Evolutionary conservation across 129 eudicot genomes (phyloP).

Genomic region (Arctium minus): DNA sequence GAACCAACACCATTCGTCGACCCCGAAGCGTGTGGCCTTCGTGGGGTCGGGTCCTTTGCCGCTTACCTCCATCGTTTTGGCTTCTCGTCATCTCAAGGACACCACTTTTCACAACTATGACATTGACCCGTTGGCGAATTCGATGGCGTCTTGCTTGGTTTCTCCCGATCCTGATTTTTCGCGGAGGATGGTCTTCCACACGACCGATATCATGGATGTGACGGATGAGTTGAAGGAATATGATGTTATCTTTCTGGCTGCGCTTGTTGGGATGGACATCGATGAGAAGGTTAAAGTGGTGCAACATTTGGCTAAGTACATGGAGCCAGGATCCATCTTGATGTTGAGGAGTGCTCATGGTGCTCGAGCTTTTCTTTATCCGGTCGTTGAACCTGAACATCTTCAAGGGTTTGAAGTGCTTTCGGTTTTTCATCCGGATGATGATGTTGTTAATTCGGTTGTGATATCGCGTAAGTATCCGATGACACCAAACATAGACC

Average conservation of each 20-base stretch:
- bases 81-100: conserved; percentile 49
- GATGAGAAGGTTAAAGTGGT: conserved; percentile 56
- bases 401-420: conserved; percentile 80
- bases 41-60: conserved; percentile 96
- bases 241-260: conserved; percentile 83
- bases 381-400: conserved; percentile 70
- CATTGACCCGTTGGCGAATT: conserved; percentile 63
- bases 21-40: conserved; percentile 55
- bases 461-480: conserved; percentile 55
- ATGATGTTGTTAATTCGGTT: conserved; percentile 87
- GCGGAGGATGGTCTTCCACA: conserved; percentile 59
- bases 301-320: conserved; percentile 58
- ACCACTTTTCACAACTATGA: conserved; percentile 77
- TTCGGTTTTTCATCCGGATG: conserved; percentile 79
- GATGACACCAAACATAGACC: conserved; percentile 3
- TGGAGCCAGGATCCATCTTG: conserved; percentile 69
- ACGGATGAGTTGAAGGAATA: conserved; percentile 44
- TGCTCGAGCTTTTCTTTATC: conserved; percentile 83
- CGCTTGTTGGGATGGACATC: conserved; percentile 84
- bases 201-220: conserved; percentile 60
- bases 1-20: conserved; percentile 19
- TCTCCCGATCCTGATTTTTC: conserved; percentile 52
- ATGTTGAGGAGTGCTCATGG: conserved; percentile 96
- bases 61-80: conserved; percentile 75
- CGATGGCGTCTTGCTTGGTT: conserved; percentile 60